Evolutionary conservation across 2,329 filamentous ascomycete species (phyloP), one percentile per base, ranked within the genome.

Genomic region (Trichoderma sp.): DNA sequence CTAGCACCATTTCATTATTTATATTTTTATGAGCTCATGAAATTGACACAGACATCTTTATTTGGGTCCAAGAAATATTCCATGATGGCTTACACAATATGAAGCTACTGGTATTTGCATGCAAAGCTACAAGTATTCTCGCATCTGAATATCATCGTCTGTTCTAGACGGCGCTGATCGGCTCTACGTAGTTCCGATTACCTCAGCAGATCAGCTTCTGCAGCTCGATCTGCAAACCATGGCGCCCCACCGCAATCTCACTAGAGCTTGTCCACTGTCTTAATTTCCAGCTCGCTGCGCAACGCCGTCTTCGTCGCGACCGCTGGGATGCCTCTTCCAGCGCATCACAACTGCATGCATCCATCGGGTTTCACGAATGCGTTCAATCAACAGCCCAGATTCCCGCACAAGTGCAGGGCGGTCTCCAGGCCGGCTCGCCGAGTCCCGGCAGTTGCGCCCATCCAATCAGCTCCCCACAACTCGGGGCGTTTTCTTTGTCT

Each of bases 191-290:
- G 34, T 66, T 66, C 63, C 63, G 63, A 55, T 24, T 24, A 16
- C 49, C 18, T 34, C 24, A 21, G 28, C n/a, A 66, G 63, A 66
- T 66, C 63, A 66, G 28, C 54, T 66, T 66, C 54, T 55, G 54
- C 54, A 46, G 21, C 63, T 58, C 63, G 60, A 64, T 64, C 49
- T 55, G 28, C 60, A 49, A 58, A 58, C 54, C 63, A 58, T 37
- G 28, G 21, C 39, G 63, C 63, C 54, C 63, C 63, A 66, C 63
- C 54, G 63, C 63, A 66, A 66, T 66, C 63, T 66, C 63, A 34
- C 63, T 37, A 28, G 16, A 32, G 32, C 46, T 39, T 49, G 46
- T 49, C 46, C 46, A 49, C 46, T 46, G 16, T 46, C 43, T 46
- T 49, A 24, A 49, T 24, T 49, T 49, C 46, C 46, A 49, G 18